Evolutionary conservation across 768 basidiomycete species (phyloP).

Genomic region (Suillus plorans): DNA sequence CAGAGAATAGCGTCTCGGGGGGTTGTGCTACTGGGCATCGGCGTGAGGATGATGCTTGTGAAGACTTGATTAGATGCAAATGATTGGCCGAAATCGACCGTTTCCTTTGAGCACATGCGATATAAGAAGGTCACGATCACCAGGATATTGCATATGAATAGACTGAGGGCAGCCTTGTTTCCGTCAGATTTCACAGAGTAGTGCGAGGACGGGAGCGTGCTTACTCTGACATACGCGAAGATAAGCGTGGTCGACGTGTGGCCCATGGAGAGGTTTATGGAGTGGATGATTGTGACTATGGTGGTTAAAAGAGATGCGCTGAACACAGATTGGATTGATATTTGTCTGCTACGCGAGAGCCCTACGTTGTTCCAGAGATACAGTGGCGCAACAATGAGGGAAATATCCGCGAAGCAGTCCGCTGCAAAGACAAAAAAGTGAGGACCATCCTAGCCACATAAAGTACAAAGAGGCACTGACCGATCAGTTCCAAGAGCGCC

Average conservation of each 20-base stretch:
- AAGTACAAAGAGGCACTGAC: background rate
- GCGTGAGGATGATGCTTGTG: background rate
- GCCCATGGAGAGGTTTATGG: background rate
- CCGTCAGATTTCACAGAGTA: background rate
- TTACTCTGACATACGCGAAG: conserved; percentile 1
- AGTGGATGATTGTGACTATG: background rate
- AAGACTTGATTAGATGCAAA: background rate
- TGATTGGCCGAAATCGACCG: background rate
- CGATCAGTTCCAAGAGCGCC: background rate
- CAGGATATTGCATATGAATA: conserved; percentile 7
- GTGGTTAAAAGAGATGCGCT: background rate
- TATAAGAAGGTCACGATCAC: conserved; percentile 5
- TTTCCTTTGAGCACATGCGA: background rate
- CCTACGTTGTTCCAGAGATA: background rate
- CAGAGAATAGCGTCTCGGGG: background rate
- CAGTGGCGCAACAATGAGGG: background rate
- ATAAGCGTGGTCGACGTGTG: background rate
- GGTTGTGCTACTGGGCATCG: background rate
- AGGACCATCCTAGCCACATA: background rate
- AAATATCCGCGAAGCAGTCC: background rate
- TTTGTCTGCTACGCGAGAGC: background rate
- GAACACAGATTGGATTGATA: background rate
- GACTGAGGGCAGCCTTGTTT: background rate
- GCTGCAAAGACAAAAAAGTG: background rate
- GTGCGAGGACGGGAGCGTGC: background rate